Base-by-base conservation (phyloP, 805 yeast species). In the Schizosaccharomyces japonicus region DNA sequence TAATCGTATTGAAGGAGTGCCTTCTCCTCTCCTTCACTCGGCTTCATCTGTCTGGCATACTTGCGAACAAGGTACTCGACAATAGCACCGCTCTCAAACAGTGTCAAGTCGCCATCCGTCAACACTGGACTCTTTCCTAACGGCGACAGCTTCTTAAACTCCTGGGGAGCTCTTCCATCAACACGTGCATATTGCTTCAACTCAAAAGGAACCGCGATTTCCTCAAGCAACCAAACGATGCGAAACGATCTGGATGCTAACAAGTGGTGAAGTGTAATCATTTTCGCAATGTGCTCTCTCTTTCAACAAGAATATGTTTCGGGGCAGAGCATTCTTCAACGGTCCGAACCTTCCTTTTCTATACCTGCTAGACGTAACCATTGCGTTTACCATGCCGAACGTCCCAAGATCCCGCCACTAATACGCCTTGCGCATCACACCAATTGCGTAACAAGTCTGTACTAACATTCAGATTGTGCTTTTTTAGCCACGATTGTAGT, bases 61-160 rank as follows among this genome's bases (percentile, higher is more conserved):
- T 72, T 60, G 21, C 57, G 55, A 46, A 75, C 58, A 27, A 78
- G 55, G 54, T 72, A 72, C 48, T 68, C 69, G 45, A 72, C 57
- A 39, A 78, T 76, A 44, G 66, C 64, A 2, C 79, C 84, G 13
- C 76, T 68, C 58, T 78, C 87, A 8, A 73, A 74, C 40, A 75
- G 52, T 1, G 62, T 55, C 28, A 52, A 54, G 47, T 63, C 67
- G 40, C 64, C 63, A 32, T 67, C 57, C 51, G 71, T 77, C 40
- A 79, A 51, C 1, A 76, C 58, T 1, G 87, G 87, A 0, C 75
- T 63, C 55, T 73, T 75, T 0, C 83, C 84, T 21, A 72, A 59
- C 7, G 80, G 78, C 55, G 74, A 79, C 8, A 75, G 61, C 34
- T 69, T 62, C 50, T 64, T 64, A 34, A 76, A 58, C 32, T 63